These are phyloP conservation scores for Penicillium sp. DNA, from an alignment of 2,329 filamentous ascomycete species.

Conservation along the genomic window DNA sequence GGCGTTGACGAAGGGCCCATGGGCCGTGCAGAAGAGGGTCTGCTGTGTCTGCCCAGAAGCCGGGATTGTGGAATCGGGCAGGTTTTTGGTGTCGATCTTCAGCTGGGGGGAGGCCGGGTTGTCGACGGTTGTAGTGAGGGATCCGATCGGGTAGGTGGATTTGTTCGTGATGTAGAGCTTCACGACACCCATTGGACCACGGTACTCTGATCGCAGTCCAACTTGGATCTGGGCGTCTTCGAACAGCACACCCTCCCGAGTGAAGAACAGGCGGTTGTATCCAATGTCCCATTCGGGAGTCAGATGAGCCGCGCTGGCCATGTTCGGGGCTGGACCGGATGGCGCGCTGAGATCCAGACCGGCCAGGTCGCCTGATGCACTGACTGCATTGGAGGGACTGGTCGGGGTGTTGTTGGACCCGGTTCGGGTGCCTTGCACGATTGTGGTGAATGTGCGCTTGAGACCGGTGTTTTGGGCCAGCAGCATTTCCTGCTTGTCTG, in stretches of 20 bases:
- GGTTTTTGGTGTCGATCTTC: constrained; percentile 81
- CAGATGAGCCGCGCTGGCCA: constrained; percentile 88
- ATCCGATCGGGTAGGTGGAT: constrained; percentile 78
- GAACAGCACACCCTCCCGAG: constrained; percentile 83
- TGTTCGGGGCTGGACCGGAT: constrained; percentile 69
- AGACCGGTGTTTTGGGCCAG: constrained; percentile 79
- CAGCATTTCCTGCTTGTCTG: constrained; percentile 75
- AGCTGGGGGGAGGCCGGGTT: constrained; percentile 66
- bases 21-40: constrained; percentile 91
- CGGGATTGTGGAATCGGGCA: constrained; percentile 79
- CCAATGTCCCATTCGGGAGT: constrained; percentile 94
- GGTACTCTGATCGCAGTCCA: constrained; percentile 89
- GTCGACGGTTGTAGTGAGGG: constrained; percentile 92
- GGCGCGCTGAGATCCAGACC: constrained; percentile 77
- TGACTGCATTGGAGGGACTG: constrained; percentile 39
- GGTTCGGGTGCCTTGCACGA: constrained; percentile 46
- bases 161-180: constrained; percentile 98
- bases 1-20: constrained; percentile 75
- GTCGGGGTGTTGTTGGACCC: constrained; percentile 38
- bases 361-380: constrained; percentile 67
- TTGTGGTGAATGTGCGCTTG: constrained; percentile 77
- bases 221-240: constrained; percentile 94
- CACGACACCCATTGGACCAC: constrained; percentile 90
- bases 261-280: constrained; percentile 78
- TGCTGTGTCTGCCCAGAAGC: constrained; percentile 82